Percentiles rank a stretch among this genome's conserved stretches.
Evolutionary conservation across 2,329 filamentous ascomycete genomes (phyloP).

Genomic region (Ophiostoma tasmaniense): DNA sequence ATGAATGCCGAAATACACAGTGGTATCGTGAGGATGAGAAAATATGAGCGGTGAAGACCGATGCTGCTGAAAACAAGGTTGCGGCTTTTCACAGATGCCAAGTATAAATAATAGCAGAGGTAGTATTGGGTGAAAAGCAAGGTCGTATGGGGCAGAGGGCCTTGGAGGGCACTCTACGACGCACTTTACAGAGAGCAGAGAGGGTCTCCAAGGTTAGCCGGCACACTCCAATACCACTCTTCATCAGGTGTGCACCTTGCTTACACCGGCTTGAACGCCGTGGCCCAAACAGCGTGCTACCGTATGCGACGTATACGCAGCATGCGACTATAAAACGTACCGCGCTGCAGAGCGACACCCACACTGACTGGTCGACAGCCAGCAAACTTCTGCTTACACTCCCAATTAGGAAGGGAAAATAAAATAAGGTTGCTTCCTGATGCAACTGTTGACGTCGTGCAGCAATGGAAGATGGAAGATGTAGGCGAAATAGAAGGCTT

Average conservation of each 20-base stretch:
- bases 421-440: slow-evolving; percentile 1
- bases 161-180: background rate
- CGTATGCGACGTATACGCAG: background rate
- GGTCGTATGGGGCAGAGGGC: background rate
- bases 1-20: background rate
- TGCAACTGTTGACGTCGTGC: background rate
- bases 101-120: background rate
- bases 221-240: background rate
- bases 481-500: background rate
- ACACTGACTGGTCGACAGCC: background rate
- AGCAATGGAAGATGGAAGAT: background rate
- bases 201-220: background rate
- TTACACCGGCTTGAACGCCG: background rate
- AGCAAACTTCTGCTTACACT: background rate
- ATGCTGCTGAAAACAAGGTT: slow-evolving; percentile 1
- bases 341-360: background rate
- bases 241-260: background rate
- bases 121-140: background rate
- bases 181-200: background rate
- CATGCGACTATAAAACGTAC: background rate
- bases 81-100: background rate
- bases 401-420: background rate
- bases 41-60: background rate
- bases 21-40: background rate
- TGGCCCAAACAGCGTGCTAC: background rate